Evolutionary conservation across 1,284 basidiomycete genomes (phyloP).

Genomic region (Filobasidium uniguttulatum): DNA sequence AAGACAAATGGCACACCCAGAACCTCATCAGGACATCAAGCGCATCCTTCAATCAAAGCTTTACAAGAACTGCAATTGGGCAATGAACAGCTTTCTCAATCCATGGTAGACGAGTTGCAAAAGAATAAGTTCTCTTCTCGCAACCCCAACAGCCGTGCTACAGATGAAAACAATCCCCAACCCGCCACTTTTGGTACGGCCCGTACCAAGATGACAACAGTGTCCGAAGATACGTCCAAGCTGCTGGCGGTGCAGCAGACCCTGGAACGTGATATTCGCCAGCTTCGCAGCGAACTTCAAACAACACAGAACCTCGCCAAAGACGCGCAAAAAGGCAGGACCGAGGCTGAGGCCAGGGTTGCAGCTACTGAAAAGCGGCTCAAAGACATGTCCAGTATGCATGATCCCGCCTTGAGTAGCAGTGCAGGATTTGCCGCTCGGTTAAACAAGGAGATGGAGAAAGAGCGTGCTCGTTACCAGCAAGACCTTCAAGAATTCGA

Average conservation of each 20-base stretch:
- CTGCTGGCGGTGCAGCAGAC: neutral
- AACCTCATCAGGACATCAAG: slow-evolving; percentile 5
- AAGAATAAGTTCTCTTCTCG: neutral
- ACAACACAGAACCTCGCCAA: neutral
- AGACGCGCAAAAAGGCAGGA: slow-evolving; percentile 4
- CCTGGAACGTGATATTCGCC: neutral
- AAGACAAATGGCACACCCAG: slow-evolving; percentile 32
- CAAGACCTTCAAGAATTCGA: slow-evolving; percentile 63
- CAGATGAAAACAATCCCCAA: neutral
- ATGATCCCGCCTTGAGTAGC: slow-evolving; percentile 5
- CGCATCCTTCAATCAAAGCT: slow-evolving; percentile 39
- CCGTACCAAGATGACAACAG: neutral
- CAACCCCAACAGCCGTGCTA: neutral
- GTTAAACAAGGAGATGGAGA: slow-evolving; percentile 33
- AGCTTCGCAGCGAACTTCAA: neutral
- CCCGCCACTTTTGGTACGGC: neutral
- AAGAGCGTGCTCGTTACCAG: slow-evolving; percentile 58
- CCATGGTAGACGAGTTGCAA: slow-evolving; percentile 46
- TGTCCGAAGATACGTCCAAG: neutral
- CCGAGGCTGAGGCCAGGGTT: slow-evolving; percentile 1
- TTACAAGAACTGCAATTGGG: slow-evolving; percentile 53
- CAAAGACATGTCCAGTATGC: slow-evolving; percentile 1
- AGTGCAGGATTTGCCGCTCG: neutral
- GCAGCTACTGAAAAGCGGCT: slow-evolving; percentile 3
- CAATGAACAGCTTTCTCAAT: slow-evolving; percentile 40